These are phyloP conservation scores for Fusarium sp. DNA, from an alignment of 2,329 filamentous ascomycete genomes.

Conservation along the genomic window DNA sequence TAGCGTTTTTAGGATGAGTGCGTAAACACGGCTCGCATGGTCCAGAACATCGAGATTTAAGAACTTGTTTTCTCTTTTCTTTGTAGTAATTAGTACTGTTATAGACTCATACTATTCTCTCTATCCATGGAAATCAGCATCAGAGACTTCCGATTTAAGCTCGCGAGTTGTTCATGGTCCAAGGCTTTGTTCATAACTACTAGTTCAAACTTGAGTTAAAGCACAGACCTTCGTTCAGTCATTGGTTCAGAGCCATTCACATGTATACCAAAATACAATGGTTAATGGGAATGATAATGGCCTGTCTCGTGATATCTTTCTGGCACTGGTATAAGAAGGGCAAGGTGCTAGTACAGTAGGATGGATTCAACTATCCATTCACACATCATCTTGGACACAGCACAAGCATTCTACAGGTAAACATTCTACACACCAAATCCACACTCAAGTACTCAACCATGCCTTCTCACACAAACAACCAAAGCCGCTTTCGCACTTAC, in stretches of 20 bases:
- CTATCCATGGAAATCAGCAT: background rate
- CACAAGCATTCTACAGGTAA: background rate
- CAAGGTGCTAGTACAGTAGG: background rate
- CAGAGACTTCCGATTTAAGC: background rate
- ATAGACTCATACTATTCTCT: background rate
- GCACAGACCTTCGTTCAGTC: background rate
- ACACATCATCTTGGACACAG: background rate
- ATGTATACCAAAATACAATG: background rate
- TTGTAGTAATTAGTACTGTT: background rate
- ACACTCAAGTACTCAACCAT: background rate
- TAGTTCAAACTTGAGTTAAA: background rate
- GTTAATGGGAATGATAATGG: background rate
- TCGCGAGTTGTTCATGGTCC: background rate
- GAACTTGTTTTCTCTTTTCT: conserved; percentile 12
- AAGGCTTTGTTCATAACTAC: background rate
- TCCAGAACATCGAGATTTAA: conserved; percentile 11
- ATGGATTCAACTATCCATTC: background rate
- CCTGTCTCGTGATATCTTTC: too few species aligned
- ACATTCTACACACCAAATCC: background rate
- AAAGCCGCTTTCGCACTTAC: background rate
- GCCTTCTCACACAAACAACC: background rate
- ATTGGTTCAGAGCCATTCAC: background rate
- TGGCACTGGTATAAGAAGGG: background rate
- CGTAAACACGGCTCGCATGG: background rate
- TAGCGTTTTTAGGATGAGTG: background rate